Base-by-base conservation (phyloP, 257 asterid genomes). In the Ilex asprella region DNA sequence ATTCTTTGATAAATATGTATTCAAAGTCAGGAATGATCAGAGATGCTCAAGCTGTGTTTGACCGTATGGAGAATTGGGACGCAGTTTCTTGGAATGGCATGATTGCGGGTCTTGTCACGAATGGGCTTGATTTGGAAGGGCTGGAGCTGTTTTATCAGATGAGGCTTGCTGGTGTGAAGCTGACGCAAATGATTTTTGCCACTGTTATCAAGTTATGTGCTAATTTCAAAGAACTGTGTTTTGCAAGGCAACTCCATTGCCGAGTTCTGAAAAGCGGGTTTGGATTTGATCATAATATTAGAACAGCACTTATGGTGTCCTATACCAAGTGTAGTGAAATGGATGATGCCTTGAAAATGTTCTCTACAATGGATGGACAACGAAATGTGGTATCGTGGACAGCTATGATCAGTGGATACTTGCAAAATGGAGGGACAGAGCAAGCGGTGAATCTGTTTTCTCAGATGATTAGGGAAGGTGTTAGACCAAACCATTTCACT, bases 371-470 rank as follows among this genome's bases (percentile, higher is more conserved):
- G 69, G 78, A 61, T 50, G 68, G 59, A 44, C 66, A 59, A 67
- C 86, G 73, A 59, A 86, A 76, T 51, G 99, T 92, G 69, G 91
- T 92, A 41, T 81, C 97, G 6, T 92, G 97, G 97, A 92, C 99
- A 54, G 96, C 95, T 32, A 66, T 89, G 59, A 89, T 92, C 31
- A 81, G 94, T 2, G 99, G 96, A 47, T 85, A 70, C 73, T 67
- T 88, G 75, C 84, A 85, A 79, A 86, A 83, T 64, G 83, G 79
- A 46, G 68, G 73, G 61, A 67, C 67, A 51, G 66, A 58, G 66
- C 81, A 79, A 75, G 95, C 95, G 27, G 75, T 71, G 12, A 66
- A 76, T 67, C 72, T 92, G 59, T 89, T 89, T 77, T 68, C 73
- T 58, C 78, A 75, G 66, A 92, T 92, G 99, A 81, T 82, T 64